phyloP scores from a whole-genome alignment of 2,329 filamentous ascomycete genomes.

The Huntiella abstrusa region DNA sequence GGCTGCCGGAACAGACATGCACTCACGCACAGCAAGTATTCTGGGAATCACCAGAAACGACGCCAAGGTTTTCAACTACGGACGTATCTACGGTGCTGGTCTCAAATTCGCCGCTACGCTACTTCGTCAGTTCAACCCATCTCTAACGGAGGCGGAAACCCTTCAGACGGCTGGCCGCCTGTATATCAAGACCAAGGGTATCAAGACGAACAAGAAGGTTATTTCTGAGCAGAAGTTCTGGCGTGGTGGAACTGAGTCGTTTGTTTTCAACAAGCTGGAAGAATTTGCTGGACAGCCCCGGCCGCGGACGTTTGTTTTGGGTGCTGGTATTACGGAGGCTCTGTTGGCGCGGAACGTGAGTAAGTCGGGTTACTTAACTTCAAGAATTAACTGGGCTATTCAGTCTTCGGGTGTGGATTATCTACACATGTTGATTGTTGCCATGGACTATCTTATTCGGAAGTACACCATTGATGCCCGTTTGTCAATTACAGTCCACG shows the following conservation, averaged over 20 bases:
- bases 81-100: constrained; percentile 94
- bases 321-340: constrained; percentile 89
- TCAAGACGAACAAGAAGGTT: constrained; percentile 56
- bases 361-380: constrained; percentile 85
- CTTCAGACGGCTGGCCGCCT: constrained; percentile 56
- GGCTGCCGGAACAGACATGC: constrained; percentile 77
- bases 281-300: constrained; percentile 91
- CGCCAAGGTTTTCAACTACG: constrained; percentile 97
- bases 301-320: constrained; percentile 78
- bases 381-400: constrained; percentile 97
- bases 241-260: constrained; percentile 89
- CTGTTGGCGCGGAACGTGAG: constrained; percentile 74
- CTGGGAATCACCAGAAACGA: constrained; percentile 86
- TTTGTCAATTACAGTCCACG: constrained; percentile 84
- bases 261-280: constrained; percentile 96
- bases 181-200: constrained; percentile 79
- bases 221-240: constrained; percentile 67
- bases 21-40: constrained; percentile 83
- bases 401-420: constrained; percentile 96
- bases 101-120: constrained; percentile 82
- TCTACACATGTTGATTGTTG: constrained; percentile 76
- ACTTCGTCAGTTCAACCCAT: constrained; percentile 82
- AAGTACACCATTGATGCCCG: constrained; percentile 74
- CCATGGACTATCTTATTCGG: constrained; percentile 83
- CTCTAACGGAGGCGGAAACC: constrained; percentile 62